These are phyloP conservation scores for Lipomyces chichibuensis DNA, from an alignment of 805 yeast species.

Conservation along the genomic window DNA sequence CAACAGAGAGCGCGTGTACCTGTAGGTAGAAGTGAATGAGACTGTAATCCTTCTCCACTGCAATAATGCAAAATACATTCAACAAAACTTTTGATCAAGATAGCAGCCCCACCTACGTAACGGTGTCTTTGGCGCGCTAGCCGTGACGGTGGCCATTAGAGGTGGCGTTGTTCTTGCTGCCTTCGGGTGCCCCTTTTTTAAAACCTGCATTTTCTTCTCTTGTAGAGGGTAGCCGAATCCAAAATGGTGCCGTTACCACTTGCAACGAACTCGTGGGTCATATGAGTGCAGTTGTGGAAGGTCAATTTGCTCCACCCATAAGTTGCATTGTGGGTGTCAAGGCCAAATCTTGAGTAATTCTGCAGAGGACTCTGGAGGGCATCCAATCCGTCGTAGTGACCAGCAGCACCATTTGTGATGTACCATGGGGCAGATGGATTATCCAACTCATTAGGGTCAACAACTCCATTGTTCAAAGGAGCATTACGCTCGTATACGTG, in stretches of 20 bases:
- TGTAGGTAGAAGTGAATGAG: too few species aligned
- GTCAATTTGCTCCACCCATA: conserved; percentile 41
- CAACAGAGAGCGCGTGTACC: too few species aligned
- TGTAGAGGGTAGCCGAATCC: conserved; percentile 39
- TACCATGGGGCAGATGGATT: conserved; percentile 40
- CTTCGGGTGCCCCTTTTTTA: neutral
- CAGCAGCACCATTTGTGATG: conserved; percentile 40
- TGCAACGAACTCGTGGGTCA: conserved; percentile 40
- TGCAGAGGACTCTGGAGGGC: conserved; percentile 7
- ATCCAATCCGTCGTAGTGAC: conserved; percentile 40
- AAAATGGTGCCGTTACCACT: conserved; percentile 35
- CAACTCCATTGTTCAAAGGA: conserved; percentile 32
- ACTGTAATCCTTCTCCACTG: too few species aligned
- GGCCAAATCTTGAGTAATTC: neutral
- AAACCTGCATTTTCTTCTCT: conserved; percentile 17
- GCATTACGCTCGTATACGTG: conserved; percentile 38
- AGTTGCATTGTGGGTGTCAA: conserved; percentile 12
- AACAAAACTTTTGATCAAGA: too few species aligned
- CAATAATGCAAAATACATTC: too few species aligned
- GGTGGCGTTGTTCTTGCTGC: too few species aligned
- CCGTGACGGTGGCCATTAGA: too few species aligned
- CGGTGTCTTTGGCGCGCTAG: too few species aligned
- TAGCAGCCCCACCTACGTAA: too few species aligned
- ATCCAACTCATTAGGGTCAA: conserved; percentile 37
- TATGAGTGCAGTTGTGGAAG: conserved; percentile 39